Conservation (phyloP, 306 rosid species). For the Cajanus cajan region DNA sequence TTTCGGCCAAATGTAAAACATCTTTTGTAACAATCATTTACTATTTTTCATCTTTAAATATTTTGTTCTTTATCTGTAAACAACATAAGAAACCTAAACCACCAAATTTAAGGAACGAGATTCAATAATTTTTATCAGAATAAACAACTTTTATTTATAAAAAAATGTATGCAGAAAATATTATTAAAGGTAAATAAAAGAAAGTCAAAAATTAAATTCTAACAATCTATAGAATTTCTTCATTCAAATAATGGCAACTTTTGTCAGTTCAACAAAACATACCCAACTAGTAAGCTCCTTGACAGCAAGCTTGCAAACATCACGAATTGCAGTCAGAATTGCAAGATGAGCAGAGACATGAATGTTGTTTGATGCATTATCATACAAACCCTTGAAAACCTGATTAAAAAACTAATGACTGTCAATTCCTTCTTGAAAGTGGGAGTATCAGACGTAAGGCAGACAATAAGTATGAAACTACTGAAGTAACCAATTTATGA, state of each 20-base stretch:
- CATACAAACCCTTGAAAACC: constrained; percentile 89
- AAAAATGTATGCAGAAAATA: neutral
- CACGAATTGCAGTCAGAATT: constrained; percentile 88
- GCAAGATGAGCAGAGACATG: constrained; percentile 84
- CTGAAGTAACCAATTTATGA: constrained; percentile 2
- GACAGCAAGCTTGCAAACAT: constrained; percentile 98
- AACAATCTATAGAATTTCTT: neutral
- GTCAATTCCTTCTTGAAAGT: constrained; percentile 20
- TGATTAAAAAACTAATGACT: constrained; percentile 24
- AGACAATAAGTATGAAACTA: neutral
- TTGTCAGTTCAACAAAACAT: constrained; percentile 32
- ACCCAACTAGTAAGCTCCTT: constrained; percentile 99
- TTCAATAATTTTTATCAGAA: constrained; percentile 1
- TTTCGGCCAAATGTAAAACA: neutral
- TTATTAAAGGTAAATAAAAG: neutral
- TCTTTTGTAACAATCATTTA: neutral
- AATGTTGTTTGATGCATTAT: constrained; percentile 66
- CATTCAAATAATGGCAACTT: neutral
- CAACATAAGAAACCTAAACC: constrained; percentile 7
- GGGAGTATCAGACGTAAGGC: neutral
- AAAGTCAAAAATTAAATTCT: neutral
- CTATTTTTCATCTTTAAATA: neutral
- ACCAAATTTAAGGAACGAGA: constrained; percentile 6
- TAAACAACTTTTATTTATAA: neutral
- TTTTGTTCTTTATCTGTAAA: neutral